Conservation (phyloP, 805 yeast species). For the Jamesozyma lodderae region DNA sequence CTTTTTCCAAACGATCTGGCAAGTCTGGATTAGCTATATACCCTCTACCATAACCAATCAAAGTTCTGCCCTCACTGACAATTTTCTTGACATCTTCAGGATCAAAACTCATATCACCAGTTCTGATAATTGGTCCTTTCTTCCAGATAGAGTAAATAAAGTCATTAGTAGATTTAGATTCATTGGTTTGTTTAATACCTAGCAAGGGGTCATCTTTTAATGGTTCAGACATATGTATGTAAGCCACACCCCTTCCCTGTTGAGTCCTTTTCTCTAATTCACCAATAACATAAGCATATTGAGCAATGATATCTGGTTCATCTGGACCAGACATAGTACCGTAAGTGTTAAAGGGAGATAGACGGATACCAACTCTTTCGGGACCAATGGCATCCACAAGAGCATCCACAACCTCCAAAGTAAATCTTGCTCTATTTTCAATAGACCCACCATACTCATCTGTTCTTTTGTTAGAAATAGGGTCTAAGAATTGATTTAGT, state of each 20-base stretch:
- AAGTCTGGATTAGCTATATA: slow-evolving; percentile 51
- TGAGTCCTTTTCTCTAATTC: slow-evolving; percentile 33
- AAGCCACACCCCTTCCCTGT: slow-evolving; percentile 33
- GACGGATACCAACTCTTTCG: slow-evolving; percentile 37
- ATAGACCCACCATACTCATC: slow-evolving; percentile 49
- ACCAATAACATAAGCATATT: slow-evolving; percentile 32
- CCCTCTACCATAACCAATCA: slow-evolving; percentile 37
- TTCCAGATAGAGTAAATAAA: slow-evolving; percentile 37
- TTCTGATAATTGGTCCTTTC: slow-evolving; percentile 36
- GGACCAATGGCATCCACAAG: slow-evolving; percentile 44
- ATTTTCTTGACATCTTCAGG: slow-evolving; percentile 22
- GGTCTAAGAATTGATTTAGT: slow-evolving; percentile 44
- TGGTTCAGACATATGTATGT: slow-evolving; percentile 39
- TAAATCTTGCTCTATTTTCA: slow-evolving; percentile 40
- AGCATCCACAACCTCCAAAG: slow-evolving; percentile 43
- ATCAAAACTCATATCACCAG: slow-evolving; percentile 30
- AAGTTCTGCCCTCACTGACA: slow-evolving; percentile 35
- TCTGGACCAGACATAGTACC: slow-evolving; percentile 32
- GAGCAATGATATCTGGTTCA: slow-evolving; percentile 28
- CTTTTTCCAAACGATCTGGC: slow-evolving; percentile 34
- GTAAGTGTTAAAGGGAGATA: slow-evolving; percentile 38
- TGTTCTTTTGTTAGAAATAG: slow-evolving; percentile 35
- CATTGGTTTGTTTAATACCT: slow-evolving; percentile 21
- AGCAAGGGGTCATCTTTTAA: slow-evolving; percentile 28
- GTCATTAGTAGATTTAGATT: slow-evolving; percentile 29